Percentiles rank a stretch among this genome's conserved stretches.
Conservation (phyloP, 2,329 filamentous ascomycete genomes). For the Ceratocystis harringtonii region DNA sequence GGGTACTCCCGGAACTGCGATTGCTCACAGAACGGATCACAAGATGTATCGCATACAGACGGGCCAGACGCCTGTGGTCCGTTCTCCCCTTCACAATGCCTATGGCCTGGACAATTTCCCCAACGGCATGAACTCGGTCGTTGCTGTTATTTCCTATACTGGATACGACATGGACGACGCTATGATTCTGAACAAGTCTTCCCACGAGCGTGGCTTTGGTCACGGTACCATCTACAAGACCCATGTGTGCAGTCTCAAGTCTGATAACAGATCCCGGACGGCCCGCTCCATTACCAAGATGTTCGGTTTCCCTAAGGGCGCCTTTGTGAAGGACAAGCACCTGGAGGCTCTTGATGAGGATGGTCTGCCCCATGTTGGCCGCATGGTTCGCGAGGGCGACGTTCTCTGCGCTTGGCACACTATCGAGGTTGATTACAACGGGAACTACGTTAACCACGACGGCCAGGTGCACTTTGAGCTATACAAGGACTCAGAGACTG, state of each 20-base stretch:
- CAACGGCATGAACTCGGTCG: slow-evolving; percentile 86
- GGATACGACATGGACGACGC: slow-evolving; percentile 99
- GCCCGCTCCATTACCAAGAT: slow-evolving; percentile 60
- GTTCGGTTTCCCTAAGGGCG: slow-evolving; percentile 78
- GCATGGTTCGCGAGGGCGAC: slow-evolving; percentile 63
- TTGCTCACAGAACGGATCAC: slow-evolving; percentile 85
- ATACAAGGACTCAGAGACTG: slow-evolving; percentile 84
- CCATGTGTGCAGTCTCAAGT: slow-evolving; percentile 75
- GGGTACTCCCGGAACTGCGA: slow-evolving; percentile 81
- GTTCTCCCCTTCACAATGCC: slow-evolving; percentile 82
- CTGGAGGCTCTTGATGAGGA: slow-evolving; percentile 69
- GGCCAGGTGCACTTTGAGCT: slow-evolving; percentile 75
- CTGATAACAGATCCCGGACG: slow-evolving; percentile 54
- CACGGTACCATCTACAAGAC: slow-evolving; percentile 97
- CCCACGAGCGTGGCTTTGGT: slow-evolving; percentile 88
- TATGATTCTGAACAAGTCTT: slow-evolving; percentile 97
- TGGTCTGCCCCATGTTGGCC: slow-evolving; percentile 69
- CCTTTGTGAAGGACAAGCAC: slow-evolving; percentile 54
- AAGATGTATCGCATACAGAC: slow-evolving; percentile 92
- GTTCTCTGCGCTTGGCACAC: slow-evolving; percentile 80
- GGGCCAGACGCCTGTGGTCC: slow-evolving; percentile 86
- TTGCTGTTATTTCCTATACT: slow-evolving; percentile 96
- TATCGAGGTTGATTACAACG: slow-evolving; percentile 64
- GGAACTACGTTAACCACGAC: slow-evolving; percentile 71
- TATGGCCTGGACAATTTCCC: slow-evolving; percentile 98